Evolutionary conservation across 1,284 basidiomycete species (phyloP).

Genomic region (Austroboletus novae-zelandiae): DNA sequence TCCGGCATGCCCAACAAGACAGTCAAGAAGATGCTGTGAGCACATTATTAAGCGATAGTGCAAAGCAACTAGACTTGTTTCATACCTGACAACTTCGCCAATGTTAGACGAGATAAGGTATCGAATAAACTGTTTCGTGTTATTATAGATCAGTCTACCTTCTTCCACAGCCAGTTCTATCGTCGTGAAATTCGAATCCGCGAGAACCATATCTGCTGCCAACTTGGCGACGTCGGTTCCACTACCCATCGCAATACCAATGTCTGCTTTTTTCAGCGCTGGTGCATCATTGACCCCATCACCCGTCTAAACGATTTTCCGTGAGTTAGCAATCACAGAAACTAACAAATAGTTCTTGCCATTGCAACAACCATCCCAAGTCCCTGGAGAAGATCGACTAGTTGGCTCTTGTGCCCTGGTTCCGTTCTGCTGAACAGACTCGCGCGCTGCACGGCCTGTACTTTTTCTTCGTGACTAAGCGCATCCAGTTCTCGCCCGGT

Average conservation of each 20-base stretch:
- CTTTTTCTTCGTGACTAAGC: slow-evolving; percentile 76
- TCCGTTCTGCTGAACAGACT: slow-evolving; percentile 93
- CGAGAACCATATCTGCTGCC: slow-evolving; percentile 95
- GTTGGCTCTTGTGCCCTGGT: slow-evolving; percentile 91
- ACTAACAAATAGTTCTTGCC: slow-evolving; percentile 47
- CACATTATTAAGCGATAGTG: slow-evolving; percentile 6
- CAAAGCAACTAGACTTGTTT: background rate
- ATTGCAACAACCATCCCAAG: slow-evolving; percentile 96
- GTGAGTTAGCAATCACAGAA: slow-evolving; percentile 7
- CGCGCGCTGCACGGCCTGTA: slow-evolving; percentile 82
- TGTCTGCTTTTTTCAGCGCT: slow-evolving; percentile 95
- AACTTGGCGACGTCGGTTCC: slow-evolving; percentile 99
- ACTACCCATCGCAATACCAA: slow-evolving; percentile 98
- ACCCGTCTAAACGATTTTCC: slow-evolving; percentile 59
- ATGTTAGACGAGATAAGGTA: slow-evolving; percentile 97
- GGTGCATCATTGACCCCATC: slow-evolving; percentile 98
- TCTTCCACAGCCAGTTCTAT: slow-evolving; percentile 97
- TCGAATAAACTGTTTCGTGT: slow-evolving; percentile 97
- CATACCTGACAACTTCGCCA: slow-evolving; percentile 89
- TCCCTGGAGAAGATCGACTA: slow-evolving; percentile 94
- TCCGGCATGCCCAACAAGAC: slow-evolving; percentile 98
- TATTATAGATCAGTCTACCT: slow-evolving; percentile 97
- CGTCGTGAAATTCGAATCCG: slow-evolving; percentile 87
- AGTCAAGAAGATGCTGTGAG: slow-evolving; percentile 86
- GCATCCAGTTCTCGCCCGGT: slow-evolving; percentile 92